A percentile compares a stretch with the other conserved stretches of the same genome.
phyloP scores from a whole-genome alignment of 2,329 filamentous ascomycete genomes.

The Nothophaeocryptopus gaeumannii region DNA sequence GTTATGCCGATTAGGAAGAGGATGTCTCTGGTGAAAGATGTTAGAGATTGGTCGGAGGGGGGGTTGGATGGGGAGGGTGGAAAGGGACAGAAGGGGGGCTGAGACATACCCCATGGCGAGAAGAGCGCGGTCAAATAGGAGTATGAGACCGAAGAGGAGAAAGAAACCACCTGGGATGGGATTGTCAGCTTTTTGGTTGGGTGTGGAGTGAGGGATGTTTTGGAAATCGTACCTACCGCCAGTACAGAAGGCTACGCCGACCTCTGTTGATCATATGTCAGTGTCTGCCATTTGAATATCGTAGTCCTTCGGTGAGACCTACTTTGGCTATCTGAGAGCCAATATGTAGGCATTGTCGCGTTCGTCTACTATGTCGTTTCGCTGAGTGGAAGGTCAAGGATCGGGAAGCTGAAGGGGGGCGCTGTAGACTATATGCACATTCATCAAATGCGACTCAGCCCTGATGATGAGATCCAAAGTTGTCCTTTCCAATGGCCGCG shows the following conservation, averaged over 20 bases:
- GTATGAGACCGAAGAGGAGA: constrained; percentile 85
- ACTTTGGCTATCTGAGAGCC: constrained; percentile 96
- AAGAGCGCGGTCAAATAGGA: constrained; percentile 98
- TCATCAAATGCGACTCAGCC: no score
- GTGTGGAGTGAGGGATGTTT: background rate
- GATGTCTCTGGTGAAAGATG: constrained; percentile 66
- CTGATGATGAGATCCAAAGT: no score
- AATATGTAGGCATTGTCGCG: constrained; percentile 77
- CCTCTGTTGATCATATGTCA: constrained; percentile 58
- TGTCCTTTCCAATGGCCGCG: no score
- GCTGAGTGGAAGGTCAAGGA: no score
- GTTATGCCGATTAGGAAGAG: constrained; percentile 96
- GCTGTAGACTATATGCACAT: no score
- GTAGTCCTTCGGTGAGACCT: constrained; percentile 40
- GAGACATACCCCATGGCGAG: constrained; percentile 74
- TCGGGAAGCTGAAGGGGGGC: no score
- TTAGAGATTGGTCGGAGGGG: no score
- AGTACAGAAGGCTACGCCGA: constrained; percentile 96
- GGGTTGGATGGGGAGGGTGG: no score
- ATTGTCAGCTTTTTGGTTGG: constrained; percentile 17
- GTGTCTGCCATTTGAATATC: background rate
- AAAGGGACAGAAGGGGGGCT: no score
- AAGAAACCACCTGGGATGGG: constrained; percentile 75
- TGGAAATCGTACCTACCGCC: constrained; percentile 67
- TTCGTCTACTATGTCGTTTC: background rate